Percentiles rank a stretch among this genome's conserved stretches.
These are phyloP conservation scores for Pichia sp. DNA, from an alignment of 1,139 yeast genomes.

Conservation along the genomic window DNA sequence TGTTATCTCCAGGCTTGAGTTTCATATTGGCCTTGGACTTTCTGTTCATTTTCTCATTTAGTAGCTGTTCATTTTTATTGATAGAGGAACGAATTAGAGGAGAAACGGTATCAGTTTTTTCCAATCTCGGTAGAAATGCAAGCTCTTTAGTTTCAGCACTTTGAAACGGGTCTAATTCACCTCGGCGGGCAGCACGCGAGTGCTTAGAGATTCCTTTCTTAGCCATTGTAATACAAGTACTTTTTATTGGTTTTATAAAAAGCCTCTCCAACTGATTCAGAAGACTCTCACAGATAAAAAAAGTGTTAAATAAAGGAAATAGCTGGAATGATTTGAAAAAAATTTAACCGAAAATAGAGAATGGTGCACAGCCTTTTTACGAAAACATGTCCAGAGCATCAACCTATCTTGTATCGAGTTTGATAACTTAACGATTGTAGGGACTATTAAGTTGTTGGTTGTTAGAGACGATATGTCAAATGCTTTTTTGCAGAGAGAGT, in stretches of 20 bases:
- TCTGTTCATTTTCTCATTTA: conserved; percentile 51
- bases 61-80: conserved; percentile 56
- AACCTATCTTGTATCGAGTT: no score
- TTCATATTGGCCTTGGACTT: conserved; percentile 32
- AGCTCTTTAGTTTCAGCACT: conserved; percentile 45
- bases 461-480: neutral
- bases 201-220: conserved; percentile 49
- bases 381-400: neutral
- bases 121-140: conserved; percentile 51
- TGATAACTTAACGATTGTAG: no score
- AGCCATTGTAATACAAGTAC: conserved; percentile 31
- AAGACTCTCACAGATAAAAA: neutral
- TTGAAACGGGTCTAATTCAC: conserved; percentile 35
- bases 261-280: no score
- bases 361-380: neutral
- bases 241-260: no score
- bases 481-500: conserved; percentile 6
- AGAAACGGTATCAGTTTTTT: conserved; percentile 54
- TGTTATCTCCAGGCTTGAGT: conserved; percentile 30
- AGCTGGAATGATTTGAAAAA: neutral
- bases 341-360: neutral
- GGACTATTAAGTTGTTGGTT: no score
- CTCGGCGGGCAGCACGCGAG: conserved; percentile 77
- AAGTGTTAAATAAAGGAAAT: neutral
- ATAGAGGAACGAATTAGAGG: conserved; percentile 67